Evolutionary conservation across 306 rosid species (phyloP), one percentile per base, ranked within the genome.

Genomic region (Mucuna pruriens): DNA sequence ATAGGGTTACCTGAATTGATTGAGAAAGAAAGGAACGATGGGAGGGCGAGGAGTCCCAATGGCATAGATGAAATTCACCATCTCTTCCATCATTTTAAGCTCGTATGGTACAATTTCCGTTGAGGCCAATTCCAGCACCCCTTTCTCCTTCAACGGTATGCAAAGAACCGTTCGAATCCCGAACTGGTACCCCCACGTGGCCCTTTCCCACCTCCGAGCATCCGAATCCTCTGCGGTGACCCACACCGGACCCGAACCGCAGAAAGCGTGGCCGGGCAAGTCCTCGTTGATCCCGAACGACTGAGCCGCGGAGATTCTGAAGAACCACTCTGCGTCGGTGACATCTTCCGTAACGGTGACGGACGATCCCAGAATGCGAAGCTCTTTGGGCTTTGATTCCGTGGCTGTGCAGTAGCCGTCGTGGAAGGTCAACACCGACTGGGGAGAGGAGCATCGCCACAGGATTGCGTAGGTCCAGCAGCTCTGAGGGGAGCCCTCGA

Each of bases 251-350:
- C 6, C 58, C 5, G 92, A 83, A 6, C 34, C 58, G 57, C 81
- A 52, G 12, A 86, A 85, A 2, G 94, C 89, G 77, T 89, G 91
- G 0, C 97, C 92, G 0, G 94, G 91, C 25, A 91, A 77, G 13
- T 90, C 92, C 5, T 65, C 38, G 52, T 85, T 93, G 77, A 78
- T 73, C 15, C 68, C 74, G 45, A 91, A 91, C 0, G 88, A 86
- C 68, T 91, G 97, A 0, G 94, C 87, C 94, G 89, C 89, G 5
- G 97, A 91, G 6, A 91, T 82, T 9, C 88, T 77, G 31, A 88
- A 91, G 91, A 89, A 89, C 97, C 97, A 91, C 77, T 91, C 97
- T 1, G 94, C 87, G 60, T 91, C 94, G 5, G 94, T 91, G 4
- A 89, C 92, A 1, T 38, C 40, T 38, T 38, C 40, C 60, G 19